Percentiles rank a stretch among this genome's conserved stretches.
Evolutionary conservation across 1,284 basidiomycete species (phyloP).

Genomic region (Naganishia liquefaciens): DNA sequence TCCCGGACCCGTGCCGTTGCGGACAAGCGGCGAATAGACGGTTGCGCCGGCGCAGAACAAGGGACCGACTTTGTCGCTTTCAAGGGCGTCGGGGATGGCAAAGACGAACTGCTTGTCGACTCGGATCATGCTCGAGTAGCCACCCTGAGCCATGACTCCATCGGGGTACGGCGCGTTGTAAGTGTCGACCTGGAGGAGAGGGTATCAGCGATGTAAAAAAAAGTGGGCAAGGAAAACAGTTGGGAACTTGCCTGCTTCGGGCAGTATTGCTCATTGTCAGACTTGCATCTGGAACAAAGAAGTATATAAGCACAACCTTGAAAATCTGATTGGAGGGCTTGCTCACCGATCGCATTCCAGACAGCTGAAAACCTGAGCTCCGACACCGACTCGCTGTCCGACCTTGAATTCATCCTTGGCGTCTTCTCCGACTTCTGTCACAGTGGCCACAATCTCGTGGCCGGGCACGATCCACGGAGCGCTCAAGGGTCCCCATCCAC

Average conservation of each 20-base stretch:
- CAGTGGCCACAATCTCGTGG: slow-evolving; percentile 56
- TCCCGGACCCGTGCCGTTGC: slow-evolving; percentile 38
- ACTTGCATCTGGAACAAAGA: slow-evolving; percentile 60
- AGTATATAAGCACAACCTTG: slow-evolving; percentile 60
- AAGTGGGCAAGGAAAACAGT: too few relatives aligned
- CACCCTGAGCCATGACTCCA: slow-evolving; percentile 27
- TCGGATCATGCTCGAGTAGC: slow-evolving; percentile 25
- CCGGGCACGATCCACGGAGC: slow-evolving; percentile 49
- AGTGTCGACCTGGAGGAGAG: slow-evolving; percentile 9
- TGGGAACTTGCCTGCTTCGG: slow-evolving; percentile 36
- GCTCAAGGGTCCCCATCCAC: slow-evolving; percentile 30
- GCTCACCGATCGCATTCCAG: slow-evolving; percentile 26
- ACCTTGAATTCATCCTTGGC: slow-evolving; percentile 39
- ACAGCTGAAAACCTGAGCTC: slow-evolving; percentile 32
- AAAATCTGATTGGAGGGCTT: not conserved
- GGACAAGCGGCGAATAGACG: slow-evolving; percentile 43
- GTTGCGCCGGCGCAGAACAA: slow-evolving; percentile 46
- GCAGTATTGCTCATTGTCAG: slow-evolving; percentile 62
- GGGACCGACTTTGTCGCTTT: slow-evolving; percentile 37
- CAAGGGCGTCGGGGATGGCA: slow-evolving; percentile 28
- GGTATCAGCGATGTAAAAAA: not conserved
- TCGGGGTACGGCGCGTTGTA: slow-evolving; percentile 26
- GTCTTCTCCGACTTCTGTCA: slow-evolving; percentile 27
- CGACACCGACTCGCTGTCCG: slow-evolving; percentile 30
- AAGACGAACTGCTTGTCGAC: slow-evolving; percentile 29